phyloP scores from a whole-genome alignment of 768 basidiomycete genomes.

The Phylloporus rhodoxanthus region DNA sequence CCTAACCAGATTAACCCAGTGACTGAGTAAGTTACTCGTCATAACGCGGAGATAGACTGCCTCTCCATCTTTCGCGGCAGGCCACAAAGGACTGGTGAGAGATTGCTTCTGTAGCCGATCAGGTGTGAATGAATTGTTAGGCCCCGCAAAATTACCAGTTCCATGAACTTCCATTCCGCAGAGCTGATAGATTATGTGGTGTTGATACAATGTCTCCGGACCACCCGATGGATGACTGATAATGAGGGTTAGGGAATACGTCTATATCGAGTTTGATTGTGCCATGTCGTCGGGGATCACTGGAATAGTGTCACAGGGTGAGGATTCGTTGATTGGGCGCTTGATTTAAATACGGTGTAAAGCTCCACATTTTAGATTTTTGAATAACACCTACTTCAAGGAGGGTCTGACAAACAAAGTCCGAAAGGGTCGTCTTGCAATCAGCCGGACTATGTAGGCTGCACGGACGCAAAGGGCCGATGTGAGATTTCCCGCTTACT shows the following conservation, averaged over 20 bases:
- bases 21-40: conserved; percentile 1
- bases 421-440: background rate
- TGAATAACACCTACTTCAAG: conserved; percentile 1
- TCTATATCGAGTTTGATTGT: conserved; percentile 11
- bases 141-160: conserved; percentile 10
- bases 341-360: background rate
- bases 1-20: conserved; percentile 10
- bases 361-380: background rate
- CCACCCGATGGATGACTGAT: background rate
- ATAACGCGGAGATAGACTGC: conserved; percentile 19
- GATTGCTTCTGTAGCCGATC: conserved; percentile 1
- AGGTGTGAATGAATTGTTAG: conserved; percentile 12
- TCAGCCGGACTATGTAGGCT: background rate
- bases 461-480: background rate
- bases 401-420: background rate
- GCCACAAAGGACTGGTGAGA: background rate
- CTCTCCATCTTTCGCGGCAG: conserved; percentile 14
- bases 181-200: conserved; percentile 1
- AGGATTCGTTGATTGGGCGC: background rate
- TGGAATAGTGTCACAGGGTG: background rate
- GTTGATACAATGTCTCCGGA: conserved; percentile 1
- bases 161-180: conserved; percentile 21
- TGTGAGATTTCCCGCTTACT: background rate
- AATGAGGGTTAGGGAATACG: background rate
- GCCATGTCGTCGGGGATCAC: background rate